Evolutionary conservation across 23 red algal species (phyloP).

Genomic region (Gracilariopsis chorda): DNA sequence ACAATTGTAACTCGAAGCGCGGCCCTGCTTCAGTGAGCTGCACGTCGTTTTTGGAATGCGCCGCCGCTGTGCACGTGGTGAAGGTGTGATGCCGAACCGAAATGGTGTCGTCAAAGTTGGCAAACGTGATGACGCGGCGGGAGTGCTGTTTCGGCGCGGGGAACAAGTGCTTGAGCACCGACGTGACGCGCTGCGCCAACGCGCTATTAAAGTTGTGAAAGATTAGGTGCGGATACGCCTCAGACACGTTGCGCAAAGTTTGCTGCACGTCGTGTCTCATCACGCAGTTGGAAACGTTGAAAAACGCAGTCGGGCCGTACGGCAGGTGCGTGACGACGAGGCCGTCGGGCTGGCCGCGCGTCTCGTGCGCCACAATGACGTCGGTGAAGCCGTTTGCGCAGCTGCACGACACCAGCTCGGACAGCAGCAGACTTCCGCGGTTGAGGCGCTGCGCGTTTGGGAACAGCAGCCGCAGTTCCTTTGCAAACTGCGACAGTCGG

Average conservation of each 20-base stretch:
- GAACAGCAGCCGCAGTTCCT: slow-evolving; percentile 90
- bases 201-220: slow-evolving; percentile 77
- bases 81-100: slow-evolving; percentile 85
- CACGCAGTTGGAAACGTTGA: slow-evolving; percentile 86
- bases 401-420: slow-evolving; percentile 67
- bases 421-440: slow-evolving; percentile 80
- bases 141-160: slow-evolving; percentile 72
- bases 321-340: slow-evolving; percentile 93
- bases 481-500: slow-evolving; percentile 95
- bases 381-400: slow-evolving; percentile 81
- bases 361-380: slow-evolving; percentile 85
- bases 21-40: slow-evolving; percentile 92
- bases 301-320: slow-evolving; percentile 93
- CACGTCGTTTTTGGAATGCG: slow-evolving; percentile 37
- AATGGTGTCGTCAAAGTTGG: slow-evolving; percentile 67
- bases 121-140: slow-evolving; percentile 89
- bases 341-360: slow-evolving; percentile 85
- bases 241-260: slow-evolving; percentile 59
- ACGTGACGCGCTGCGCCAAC: slow-evolving; percentile 64
- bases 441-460: slow-evolving; percentile 88
- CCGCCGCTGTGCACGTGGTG: not conserved
- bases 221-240: slow-evolving; percentile 90
- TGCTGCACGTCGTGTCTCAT: slow-evolving; percentile 91
- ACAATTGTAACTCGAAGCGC: slow-evolving; percentile 90
- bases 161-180: slow-evolving; percentile 87